These are phyloP conservation scores for Dendrobium officinale DNA, from an alignment of 106 monocot genomes.

Conservation along the genomic window DNA sequence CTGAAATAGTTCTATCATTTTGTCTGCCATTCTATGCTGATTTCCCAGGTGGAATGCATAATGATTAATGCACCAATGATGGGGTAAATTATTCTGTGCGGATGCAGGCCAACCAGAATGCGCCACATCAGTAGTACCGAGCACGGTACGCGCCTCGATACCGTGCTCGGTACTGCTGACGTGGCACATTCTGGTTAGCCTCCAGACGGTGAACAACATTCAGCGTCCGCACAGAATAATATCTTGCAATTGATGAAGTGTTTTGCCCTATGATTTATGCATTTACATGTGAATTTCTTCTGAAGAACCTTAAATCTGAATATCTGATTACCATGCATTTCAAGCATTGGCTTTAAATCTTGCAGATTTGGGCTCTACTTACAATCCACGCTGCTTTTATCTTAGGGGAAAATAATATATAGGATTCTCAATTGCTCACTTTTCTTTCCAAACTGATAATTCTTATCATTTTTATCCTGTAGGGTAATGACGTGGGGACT, in stretches of 20 bases:
- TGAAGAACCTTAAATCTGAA: too few species aligned
- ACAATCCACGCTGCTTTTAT: background rate
- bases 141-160: too few species aligned
- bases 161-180: too few species aligned
- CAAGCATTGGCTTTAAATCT: background rate
- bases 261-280: background rate
- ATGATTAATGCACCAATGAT: background rate
- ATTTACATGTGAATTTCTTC: too few species aligned
- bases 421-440: background rate
- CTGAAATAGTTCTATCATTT: background rate
- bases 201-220: too few species aligned
- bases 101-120: too few species aligned
- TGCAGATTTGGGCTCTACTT: background rate
- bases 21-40: too few species aligned
- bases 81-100: background rate
- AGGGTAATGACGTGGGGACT: slow-evolving; percentile 91
- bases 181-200: too few species aligned
- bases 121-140: too few species aligned
- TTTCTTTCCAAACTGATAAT: background rate
- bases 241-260: background rate
- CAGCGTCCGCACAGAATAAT: too few species aligned
- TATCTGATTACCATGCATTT: background rate
- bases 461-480: slow-evolving; percentile 10
- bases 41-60: background rate
- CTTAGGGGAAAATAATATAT: background rate